These are phyloP conservation scores for Ascocoryne sarcoides DNA, from an alignment of 2,329 filamentous ascomycete species.

Conservation along the genomic window DNA sequence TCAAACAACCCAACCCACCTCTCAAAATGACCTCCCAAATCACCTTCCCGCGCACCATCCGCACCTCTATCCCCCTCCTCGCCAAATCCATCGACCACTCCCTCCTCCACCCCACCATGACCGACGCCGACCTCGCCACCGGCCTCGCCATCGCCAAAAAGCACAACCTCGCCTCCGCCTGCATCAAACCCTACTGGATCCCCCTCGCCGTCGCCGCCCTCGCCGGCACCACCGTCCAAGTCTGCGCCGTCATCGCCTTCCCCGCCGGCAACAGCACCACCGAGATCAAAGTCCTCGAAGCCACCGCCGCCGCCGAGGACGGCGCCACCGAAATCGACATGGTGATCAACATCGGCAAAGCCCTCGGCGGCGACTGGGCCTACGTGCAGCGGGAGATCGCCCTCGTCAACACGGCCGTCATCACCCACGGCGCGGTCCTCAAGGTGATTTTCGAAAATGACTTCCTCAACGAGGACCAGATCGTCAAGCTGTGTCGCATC, in stretches of 20 bases:
- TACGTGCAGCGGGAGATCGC: conserved; percentile 46
- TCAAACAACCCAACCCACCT: too few species aligned
- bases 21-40: too few species aligned
- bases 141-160: conserved; percentile 41
- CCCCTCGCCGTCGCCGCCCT: conserved; percentile 40
- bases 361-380: conserved; percentile 45
- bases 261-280: conserved; percentile 50
- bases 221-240: conserved; percentile 37
- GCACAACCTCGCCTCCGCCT: conserved; percentile 33
- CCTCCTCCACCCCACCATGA: conserved; percentile 53
- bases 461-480: conserved; percentile 40
- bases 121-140: conserved; percentile 41
- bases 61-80: conserved; percentile 33
- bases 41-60: not conserved
- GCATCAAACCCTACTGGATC: conserved; percentile 49
- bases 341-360: conserved; percentile 53
- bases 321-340: conserved; percentile 50
- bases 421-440: conserved; percentile 35
- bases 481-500: conserved; percentile 44
- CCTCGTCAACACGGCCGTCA: conserved; percentile 40
- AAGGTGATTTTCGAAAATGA: conserved; percentile 59
- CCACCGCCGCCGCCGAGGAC: conserved; percentile 35
- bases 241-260: conserved; percentile 41
- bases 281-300: conserved; percentile 45
- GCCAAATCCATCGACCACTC: conserved; percentile 53